A percentile compares a stretch with the other conserved stretches of the same genome.
phyloP scores from a whole-genome alignment of 352 stramenopile genomes.

The Salisapilia sapeloensis region DNA sequence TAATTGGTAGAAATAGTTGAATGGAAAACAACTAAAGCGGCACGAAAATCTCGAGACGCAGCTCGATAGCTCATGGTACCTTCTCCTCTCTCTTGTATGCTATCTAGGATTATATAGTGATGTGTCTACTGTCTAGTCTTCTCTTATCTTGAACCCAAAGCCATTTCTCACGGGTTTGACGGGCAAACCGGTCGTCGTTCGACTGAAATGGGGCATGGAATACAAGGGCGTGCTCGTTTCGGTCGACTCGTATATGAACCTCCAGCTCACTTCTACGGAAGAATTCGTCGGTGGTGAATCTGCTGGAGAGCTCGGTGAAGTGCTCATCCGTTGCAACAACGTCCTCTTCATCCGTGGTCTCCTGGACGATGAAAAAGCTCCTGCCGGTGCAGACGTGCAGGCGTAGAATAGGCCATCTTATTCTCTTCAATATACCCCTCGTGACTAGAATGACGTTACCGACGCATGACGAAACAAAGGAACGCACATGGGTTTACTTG shows the following conservation, averaged over 20 bases:
- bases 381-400: slow-evolving; percentile 12
- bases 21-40: too few relatives aligned
- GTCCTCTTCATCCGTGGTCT: slow-evolving; percentile 92
- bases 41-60: too few relatives aligned
- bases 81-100: too few relatives aligned
- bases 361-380: slow-evolving; percentile 53
- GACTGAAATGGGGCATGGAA: slow-evolving; percentile 99
- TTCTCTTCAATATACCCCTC: too few relatives aligned
- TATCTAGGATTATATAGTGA: neutral
- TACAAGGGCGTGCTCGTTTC: slow-evolving; percentile 92
- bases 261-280: slow-evolving; percentile 93
- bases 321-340: slow-evolving; percentile 99
- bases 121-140: slow-evolving; percentile 21
- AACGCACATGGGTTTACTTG: too few relatives aligned
- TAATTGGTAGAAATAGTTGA: too few relatives aligned
- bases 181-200: slow-evolving; percentile 91
- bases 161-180: slow-evolving; percentile 89
- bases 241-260: slow-evolving; percentile 99
- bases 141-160: slow-evolving; percentile 90
- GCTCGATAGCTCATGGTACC: too few relatives aligned
- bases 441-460: too few relatives aligned
- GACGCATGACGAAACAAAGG: too few relatives aligned
- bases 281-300: slow-evolving; percentile 97
- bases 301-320: slow-evolving; percentile 93
- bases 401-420: too few relatives aligned